A percentile compares a stretch with the other conserved stretches of the same genome.
Conservation (phyloP, 2,329 filamentous ascomycete genomes). For the Sporothrix euskadiensis region DNA sequence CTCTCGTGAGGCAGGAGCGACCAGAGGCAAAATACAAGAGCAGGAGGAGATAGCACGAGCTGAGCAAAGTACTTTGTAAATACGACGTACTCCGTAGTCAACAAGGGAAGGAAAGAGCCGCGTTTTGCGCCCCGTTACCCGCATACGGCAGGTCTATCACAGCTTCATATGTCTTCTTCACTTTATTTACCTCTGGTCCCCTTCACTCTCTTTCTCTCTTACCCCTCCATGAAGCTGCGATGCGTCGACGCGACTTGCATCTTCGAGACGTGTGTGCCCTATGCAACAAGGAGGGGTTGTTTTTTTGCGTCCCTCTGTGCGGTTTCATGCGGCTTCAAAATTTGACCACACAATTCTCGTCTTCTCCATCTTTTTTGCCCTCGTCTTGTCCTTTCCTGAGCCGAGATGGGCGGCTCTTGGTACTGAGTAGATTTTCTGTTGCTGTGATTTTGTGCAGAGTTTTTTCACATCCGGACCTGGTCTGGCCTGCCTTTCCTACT, state of each 20-base stretch:
- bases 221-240: conserved; percentile 11
- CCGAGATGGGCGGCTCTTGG: background rate
- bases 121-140: conserved; percentile 19
- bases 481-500: conserved; percentile 15
- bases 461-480: conserved; percentile 11
- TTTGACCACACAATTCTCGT: background rate
- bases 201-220: background rate
- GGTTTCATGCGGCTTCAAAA: background rate
- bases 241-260: conserved; percentile 19
- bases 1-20: conserved; percentile 1
- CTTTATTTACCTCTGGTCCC: background rate
- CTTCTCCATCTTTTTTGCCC: background rate
- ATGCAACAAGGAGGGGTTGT: conserved; percentile 15
- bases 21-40: background rate
- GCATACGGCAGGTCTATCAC: background rate
- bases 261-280: conserved; percentile 18
- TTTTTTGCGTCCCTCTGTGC: background rate
- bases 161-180: background rate
- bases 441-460: conserved; percentile 26
- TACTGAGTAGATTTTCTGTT: background rate
- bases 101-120: background rate
- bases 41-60: background rate
- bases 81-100: background rate
- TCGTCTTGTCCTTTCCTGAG: background rate
- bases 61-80: background rate